Conservation (phyloP, 148 eudicot species). For the Camellia granthamiana region DNA sequence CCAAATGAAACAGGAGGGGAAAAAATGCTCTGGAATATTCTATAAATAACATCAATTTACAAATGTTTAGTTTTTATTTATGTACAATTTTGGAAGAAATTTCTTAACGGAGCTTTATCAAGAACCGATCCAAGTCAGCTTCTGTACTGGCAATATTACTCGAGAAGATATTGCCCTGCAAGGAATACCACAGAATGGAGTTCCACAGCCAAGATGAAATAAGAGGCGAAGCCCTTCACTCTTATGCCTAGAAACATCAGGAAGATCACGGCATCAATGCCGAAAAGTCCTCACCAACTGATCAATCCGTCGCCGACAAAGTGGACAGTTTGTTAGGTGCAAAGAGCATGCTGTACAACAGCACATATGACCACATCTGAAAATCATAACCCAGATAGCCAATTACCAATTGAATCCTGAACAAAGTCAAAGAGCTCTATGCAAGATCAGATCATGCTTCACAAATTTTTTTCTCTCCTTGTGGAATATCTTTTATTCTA, state of each 20-base stretch:
- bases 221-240: no score
- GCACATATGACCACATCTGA: constrained; percentile 99
- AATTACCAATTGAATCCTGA: neutral
- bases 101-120: neutral
- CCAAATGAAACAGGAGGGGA: neutral
- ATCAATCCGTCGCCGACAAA: constrained; percentile 82
- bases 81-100: constrained; percentile 7
- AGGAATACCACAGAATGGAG: neutral
- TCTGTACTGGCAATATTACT: neutral
- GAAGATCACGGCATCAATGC: constrained; percentile 39
- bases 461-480: no score
- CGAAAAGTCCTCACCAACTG: constrained; percentile 82
- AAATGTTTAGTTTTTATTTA: neutral
- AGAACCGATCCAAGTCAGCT: neutral
- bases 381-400: constrained; percentile 10
- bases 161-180: neutral
- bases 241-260: neutral
- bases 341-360: constrained; percentile 79
- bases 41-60: neutral
- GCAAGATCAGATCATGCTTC: neutral
- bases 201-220: no score
- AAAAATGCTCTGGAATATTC: neutral
- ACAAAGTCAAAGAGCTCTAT: neutral
- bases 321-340: constrained; percentile 78
- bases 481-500: neutral